A percentile compares a stretch with the other conserved stretches of the same genome.
These are phyloP conservation scores for Knoxdaviesia capensis DNA, from an alignment of 2,329 filamentous ascomycete species.

Conservation along the genomic window DNA sequence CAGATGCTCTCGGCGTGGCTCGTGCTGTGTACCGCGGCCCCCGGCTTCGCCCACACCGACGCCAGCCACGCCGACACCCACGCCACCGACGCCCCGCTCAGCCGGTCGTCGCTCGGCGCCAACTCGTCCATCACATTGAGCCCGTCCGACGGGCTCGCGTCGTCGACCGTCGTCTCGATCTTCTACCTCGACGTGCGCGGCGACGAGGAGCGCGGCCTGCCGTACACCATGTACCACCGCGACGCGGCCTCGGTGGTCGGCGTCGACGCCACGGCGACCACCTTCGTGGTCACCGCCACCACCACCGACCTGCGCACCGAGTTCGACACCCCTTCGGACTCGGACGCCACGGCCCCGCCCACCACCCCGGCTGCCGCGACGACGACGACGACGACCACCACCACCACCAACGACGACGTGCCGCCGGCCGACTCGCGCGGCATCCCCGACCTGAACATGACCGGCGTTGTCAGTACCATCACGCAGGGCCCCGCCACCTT, in stretches of 20 bases:
- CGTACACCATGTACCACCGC: slow-evolving; percentile 9
- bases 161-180: slow-evolving; percentile 5
- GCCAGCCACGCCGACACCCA: no score
- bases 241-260: slow-evolving; percentile 8
- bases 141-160: no score
- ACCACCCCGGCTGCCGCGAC: no score
- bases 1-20: no score
- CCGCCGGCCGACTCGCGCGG: slow-evolving; percentile 3
- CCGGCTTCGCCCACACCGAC: no score
- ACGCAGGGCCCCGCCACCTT: slow-evolving; percentile 11
- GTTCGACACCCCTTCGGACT: neutral
- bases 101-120: no score
- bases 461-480: slow-evolving; percentile 9
- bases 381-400: neutral
- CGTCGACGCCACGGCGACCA: slow-evolving; percentile 7
- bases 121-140: no score
- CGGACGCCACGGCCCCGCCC: no score
- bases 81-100: no score
- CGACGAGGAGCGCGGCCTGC: slow-evolving; percentile 8
- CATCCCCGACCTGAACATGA: slow-evolving; percentile 5
- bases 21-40: no score
- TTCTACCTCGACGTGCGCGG: slow-evolving; percentile 9
- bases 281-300: slow-evolving; percentile 9
- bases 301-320: slow-evolving; percentile 5
- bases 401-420: slow-evolving; percentile 2